Evolutionary conservation across 768 basidiomycete species (phyloP).

Genomic region (Trametes punicea): DNA sequence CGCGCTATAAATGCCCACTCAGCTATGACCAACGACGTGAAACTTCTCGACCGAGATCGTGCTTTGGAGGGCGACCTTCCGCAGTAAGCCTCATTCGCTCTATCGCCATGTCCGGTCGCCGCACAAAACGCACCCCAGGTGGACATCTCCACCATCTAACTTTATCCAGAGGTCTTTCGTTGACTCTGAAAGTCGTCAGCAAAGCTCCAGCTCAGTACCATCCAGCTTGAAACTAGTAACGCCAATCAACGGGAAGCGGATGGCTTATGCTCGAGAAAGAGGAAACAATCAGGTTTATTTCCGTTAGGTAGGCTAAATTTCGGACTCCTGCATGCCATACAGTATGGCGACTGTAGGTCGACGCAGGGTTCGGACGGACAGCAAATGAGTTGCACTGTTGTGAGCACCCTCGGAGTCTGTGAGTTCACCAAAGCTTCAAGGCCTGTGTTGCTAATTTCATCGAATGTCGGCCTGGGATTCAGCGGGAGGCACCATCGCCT

Average conservation of each 20-base stretch:
- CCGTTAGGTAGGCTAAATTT: slow-evolving; percentile 10
- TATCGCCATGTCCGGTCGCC: not conserved
- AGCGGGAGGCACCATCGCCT: slow-evolving; percentile 23
- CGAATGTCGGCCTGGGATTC: slow-evolving; percentile 22
- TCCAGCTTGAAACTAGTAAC: slow-evolving; percentile 9
- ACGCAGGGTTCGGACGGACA: not conserved
- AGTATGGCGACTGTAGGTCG: not conserved
- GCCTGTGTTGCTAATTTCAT: slow-evolving; percentile 21
- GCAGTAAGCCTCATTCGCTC: not conserved
- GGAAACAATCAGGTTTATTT: slow-evolving; percentile 15
- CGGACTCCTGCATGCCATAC: not conserved
- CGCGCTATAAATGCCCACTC: no score
- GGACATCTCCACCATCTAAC: slow-evolving; percentile 11
- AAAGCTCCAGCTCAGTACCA: not conserved
- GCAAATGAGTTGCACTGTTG: slow-evolving; percentile 14
- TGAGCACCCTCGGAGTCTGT: not conserved
- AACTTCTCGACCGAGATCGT: no score
- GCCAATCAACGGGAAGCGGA: slow-evolving; percentile 12
- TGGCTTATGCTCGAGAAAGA: slow-evolving; percentile 7
- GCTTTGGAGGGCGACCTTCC: no score
- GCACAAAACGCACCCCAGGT: not conserved
- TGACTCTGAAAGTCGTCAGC: slow-evolving; percentile 13
- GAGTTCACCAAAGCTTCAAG: not conserved
- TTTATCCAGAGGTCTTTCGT: slow-evolving; percentile 6
- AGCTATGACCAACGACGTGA: no score